Evolutionary conservation across 179 eudicot genomes (phyloP).

Genomic region (Spergularia azorica): DNA sequence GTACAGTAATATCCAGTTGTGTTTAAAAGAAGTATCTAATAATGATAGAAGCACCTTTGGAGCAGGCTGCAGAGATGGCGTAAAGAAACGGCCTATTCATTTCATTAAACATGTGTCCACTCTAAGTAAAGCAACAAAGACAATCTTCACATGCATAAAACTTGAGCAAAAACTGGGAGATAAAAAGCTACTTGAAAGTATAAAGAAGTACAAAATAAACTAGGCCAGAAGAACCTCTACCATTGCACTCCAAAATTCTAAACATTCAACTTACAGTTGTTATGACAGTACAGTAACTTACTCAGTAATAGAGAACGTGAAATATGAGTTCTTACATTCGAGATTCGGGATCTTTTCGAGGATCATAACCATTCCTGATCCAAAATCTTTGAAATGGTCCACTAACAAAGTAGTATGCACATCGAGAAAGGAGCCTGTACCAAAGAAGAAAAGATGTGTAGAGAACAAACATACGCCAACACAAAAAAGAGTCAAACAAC

Average conservation of each 20-base stretch:
- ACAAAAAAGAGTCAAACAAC: not conserved
- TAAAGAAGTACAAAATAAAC: not conserved
- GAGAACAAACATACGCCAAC: not conserved
- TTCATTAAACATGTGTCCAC: too few relatives aligned
- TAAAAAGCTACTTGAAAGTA: too few relatives aligned
- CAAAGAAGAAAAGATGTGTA: slow-evolving; percentile 3
- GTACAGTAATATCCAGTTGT: too few relatives aligned
- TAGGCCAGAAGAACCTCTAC: not conserved
- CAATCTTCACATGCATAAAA: too few relatives aligned
- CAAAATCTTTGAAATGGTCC: slow-evolving; percentile 93
- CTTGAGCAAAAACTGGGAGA: too few relatives aligned
- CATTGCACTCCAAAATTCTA: not conserved
- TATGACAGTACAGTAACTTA: not conserved
- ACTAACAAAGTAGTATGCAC: slow-evolving; percentile 84
- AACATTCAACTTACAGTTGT: too few relatives aligned
- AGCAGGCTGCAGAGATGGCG: too few relatives aligned
- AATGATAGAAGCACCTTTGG: too few relatives aligned
- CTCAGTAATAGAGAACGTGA: not conserved
- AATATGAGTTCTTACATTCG: slow-evolving; percentile 61
- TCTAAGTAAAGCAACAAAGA: too few relatives aligned
- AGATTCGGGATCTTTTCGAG: slow-evolving; percentile 95
- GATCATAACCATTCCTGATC: slow-evolving; percentile 95
- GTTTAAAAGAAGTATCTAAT: too few relatives aligned
- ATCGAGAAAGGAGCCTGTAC: slow-evolving; percentile 77
- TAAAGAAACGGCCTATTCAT: too few relatives aligned